Percentiles rank a stretch among this genome's conserved stretches.
Evolutionary conservation across 306 rosid genomes (phyloP).

Genomic region (Quillaja saponaria): DNA sequence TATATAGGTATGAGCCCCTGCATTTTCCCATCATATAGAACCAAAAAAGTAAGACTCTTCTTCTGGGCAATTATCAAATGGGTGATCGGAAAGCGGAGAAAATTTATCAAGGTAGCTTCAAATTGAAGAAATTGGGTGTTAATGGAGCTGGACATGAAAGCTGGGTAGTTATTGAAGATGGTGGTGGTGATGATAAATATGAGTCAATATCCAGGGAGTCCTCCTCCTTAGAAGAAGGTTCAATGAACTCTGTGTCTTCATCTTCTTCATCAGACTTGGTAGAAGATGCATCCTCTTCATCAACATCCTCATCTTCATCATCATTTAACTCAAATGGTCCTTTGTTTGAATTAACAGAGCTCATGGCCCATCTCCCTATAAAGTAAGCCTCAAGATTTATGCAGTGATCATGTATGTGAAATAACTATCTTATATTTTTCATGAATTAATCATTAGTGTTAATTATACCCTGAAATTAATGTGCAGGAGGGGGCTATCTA

Average conservation of each 20-base stretch:
- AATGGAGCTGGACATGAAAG: conserved; percentile 16
- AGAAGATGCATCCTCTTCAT: conserved; percentile 63
- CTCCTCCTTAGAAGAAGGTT: conserved; percentile 37
- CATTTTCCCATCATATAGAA: too few species aligned
- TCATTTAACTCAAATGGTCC: conserved; percentile 62
- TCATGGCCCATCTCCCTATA: conserved; percentile 77
- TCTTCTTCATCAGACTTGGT: conserved; percentile 59
- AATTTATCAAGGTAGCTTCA: conserved; percentile 1
- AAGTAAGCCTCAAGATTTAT: too few species aligned
- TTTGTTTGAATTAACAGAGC: conserved; percentile 66
- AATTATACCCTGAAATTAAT: too few species aligned
- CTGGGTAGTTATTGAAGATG: conserved; percentile 42
- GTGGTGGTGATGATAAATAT: conserved; percentile 22
- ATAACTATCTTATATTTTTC: too few species aligned
- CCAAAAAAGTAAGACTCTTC: too few species aligned
- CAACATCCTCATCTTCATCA: conserved; percentile 47
- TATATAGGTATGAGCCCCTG: too few species aligned
- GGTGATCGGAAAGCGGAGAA: conserved; percentile 25
- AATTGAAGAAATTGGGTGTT: conserved; percentile 28
- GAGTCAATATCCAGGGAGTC: conserved; percentile 53
- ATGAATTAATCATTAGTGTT: too few species aligned
- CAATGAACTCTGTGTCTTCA: conserved; percentile 49
- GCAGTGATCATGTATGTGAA: too few species aligned
- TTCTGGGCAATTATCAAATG: conserved; percentile 14
- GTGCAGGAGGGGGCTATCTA: conserved; percentile 89